phyloP scores from a whole-genome alignment of 345 rosid genomes.

The Bruguiera sexangula region DNA sequence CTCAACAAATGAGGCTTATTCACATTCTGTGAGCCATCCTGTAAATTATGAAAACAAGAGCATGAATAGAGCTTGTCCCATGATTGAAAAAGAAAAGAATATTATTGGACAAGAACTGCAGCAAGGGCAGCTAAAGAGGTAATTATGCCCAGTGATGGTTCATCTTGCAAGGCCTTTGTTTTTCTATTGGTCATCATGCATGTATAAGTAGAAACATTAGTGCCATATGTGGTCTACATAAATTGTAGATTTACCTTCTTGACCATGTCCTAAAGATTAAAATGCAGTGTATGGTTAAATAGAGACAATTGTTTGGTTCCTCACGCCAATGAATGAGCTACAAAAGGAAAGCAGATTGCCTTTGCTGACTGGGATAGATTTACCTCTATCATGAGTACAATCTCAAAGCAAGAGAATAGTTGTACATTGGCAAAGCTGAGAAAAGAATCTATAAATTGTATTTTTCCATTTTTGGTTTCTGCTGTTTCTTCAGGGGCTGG shows the following conservation, averaged over 20 bases:
- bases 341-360: conserved; percentile 2
- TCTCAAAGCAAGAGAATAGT: not conserved
- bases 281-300: not conserved
- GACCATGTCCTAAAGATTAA: conserved; percentile 1
- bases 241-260: not conserved
- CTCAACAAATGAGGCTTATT: conserved; percentile 54
- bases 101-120: conserved; percentile 45
- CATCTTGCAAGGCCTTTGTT: not conserved
- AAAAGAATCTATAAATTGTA: not conserved
- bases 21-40: conserved; percentile 44
- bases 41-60: conserved; percentile 38
- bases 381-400: not conserved
- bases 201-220: not conserved
- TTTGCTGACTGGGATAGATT: not conserved
- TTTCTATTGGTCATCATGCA: not conserved
- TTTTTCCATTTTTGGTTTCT: conserved; percentile 15
- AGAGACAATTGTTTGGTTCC: not conserved
- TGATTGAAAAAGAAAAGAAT: conserved; percentile 36
- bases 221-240: not conserved
- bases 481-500: conserved; percentile 59
- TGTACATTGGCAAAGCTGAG: not conserved
- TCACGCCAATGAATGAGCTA: not conserved
- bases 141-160: not conserved
- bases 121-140: conserved; percentile 68
- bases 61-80: conserved; percentile 27